Evolutionary conservation across 139 green algal species (phyloP), one percentile per base, ranked within the genome.

Genomic region (Pseudopediastrum boryanum): DNA sequence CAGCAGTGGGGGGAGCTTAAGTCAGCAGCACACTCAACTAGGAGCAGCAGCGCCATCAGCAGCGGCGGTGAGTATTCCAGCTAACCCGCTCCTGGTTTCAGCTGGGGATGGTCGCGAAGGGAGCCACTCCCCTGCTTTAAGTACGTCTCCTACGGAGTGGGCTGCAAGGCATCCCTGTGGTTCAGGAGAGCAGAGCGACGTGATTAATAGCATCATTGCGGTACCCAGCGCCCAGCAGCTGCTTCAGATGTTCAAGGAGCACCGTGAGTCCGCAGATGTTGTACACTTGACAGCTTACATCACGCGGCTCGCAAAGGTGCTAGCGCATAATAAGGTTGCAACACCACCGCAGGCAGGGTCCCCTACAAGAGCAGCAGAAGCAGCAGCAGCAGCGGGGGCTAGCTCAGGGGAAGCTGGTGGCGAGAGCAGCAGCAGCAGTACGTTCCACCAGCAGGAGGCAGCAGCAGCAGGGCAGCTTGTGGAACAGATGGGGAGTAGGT

Each of bases 201-300:
- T 64, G 54, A 81, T 63, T 1, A 62, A 81, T 48, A 71, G 73
- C 62, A 81, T 81, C 25, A 63, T 51, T 5, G 48, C 51, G 46
- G 74, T 63, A 33, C 62, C 72, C 25, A 66, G 42, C 31, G 74
- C 73, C 0, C 73, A 51, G 16, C 59, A 71, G 44, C 74, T 81
- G 4, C 35, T 51, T 1, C 62, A 81, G 29, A 81, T 81, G 46
- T 75, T 74, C 36, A 29, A 42, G 10, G 74, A 62, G 21, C 62
- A 81, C 62, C 29, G 9, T 33, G 73, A 46, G 2, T 43, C 73
- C 21, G 73, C 73, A 63, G 74, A 81, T 19, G 65, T 72, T 62
- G 73, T 81, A 25, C 74, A 81, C 27, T 64, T 81, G 21, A 81
- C 74, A 50, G 74, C 74, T 12, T 81, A 63, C 48, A 81, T 81